Base-by-base conservation (phyloP, 345 rosid species). In the Geranium rotundifolium region DNA sequence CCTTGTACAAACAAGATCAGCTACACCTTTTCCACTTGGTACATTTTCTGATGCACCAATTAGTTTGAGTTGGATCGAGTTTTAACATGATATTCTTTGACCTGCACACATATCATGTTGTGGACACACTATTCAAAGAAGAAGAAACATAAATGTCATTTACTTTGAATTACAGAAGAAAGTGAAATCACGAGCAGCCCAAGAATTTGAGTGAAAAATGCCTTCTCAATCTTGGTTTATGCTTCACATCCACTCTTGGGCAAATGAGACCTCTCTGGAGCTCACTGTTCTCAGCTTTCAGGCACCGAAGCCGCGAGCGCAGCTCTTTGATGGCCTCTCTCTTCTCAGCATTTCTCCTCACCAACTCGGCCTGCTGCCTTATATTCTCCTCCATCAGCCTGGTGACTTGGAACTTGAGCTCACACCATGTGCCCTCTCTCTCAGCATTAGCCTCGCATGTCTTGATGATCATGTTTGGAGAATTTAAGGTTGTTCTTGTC, bases 301-400 rank as follows among this genome's bases (percentile, higher is more conserved):
- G 65, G 27, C 56, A 66, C 29, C 72, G 66, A n/a, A 79, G 39
- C 63, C 74, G 69, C 10, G 60, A 59, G 64, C 27, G 63, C 27
- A 81, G 79, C 69, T 27, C 58, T 8, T 58, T 60, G 19, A 81
- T 84, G 57, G 65, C 66, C 61, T 64, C 65, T 64, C 69, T 72
- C 77, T 81, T 84, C 67, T 84, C 81, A 2, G 73, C 71, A 46
- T 81, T 84, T 65, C 89, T 74, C 57, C 72, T 80, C 15, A 80
- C 70, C 75, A 82, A 49, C 65, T 78, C 80, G 1, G 74, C 77
- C 64, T 76, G 82, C 70, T 76, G 72, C 65, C 46, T 65, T 29
- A 76, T 66, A 70, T 65, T 81, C 73, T 81, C 83, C 70, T 72
- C 79, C 76, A 76, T 69, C 54, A 84, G 79, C 65, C 75, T 65